Conservation (phyloP, 805 yeast genomes). For the Ogataea ganodermae region DNA sequence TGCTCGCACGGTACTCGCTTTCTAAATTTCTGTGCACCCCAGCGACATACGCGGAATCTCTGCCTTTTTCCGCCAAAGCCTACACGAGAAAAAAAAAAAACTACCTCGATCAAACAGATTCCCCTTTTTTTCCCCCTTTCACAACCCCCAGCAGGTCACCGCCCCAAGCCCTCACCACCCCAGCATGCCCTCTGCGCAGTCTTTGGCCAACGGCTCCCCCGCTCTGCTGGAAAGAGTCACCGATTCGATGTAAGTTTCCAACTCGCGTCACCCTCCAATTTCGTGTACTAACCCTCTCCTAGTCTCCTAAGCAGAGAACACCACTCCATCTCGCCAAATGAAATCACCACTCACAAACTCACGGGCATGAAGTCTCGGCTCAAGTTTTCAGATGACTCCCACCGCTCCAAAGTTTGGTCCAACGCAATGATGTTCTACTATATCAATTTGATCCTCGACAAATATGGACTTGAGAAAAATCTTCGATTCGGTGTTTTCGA, state of each 20-base stretch:
- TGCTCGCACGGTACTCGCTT: not conserved
- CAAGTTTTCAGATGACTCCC: constrained; percentile 32
- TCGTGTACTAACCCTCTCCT: not conserved
- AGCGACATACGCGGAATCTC: constrained; percentile 17
- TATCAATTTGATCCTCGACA: constrained; percentile 31
- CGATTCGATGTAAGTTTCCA: constrained; percentile 24
- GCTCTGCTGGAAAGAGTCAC: constrained; percentile 16
- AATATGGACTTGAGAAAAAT: constrained; percentile 16
- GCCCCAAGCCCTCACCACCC: not conserved
- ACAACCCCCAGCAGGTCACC: not conserved
- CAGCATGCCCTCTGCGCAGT: not conserved
- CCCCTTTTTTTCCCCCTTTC: not conserved
- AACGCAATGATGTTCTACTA: constrained; percentile 34
- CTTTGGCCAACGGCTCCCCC: not conserved
- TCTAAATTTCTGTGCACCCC: not conserved
- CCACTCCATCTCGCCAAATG: constrained; percentile 29
- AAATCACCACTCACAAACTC: constrained; percentile 23
- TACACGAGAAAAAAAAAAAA: constrained; percentile 1
- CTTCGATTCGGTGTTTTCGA: constrained; percentile 26
- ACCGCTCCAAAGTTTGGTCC: constrained; percentile 30
- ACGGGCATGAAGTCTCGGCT: constrained; percentile 32
- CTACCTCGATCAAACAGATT: not conserved
- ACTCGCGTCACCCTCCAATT: not conserved
- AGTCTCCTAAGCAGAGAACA: constrained; percentile 28
- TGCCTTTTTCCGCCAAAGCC: constrained; percentile 17